Conservation (phyloP, 371 early-diverging fungal genomes). For the Apophysomyces ossiformis region DNA sequence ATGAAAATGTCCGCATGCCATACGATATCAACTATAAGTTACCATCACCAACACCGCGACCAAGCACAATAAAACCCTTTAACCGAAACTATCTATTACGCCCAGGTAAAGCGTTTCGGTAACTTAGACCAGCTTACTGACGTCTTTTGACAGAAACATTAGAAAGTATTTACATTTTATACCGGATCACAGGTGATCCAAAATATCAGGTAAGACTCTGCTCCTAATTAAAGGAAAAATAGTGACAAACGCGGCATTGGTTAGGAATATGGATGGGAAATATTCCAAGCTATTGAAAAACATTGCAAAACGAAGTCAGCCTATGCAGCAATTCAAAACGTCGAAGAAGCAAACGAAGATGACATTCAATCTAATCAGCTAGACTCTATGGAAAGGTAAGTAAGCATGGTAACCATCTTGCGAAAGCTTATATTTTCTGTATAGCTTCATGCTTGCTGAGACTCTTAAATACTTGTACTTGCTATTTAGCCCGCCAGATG, state of each 20-base stretch:
- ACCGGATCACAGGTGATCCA: constrained; percentile 73
- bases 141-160: constrained; percentile 62
- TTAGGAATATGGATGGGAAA: constrained; percentile 74
- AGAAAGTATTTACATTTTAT: constrained; percentile 78
- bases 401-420: neutral
- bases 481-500: constrained; percentile 66
- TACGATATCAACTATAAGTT: neutral
- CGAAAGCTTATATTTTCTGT: neutral
- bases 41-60: constrained; percentile 10
- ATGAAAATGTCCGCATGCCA: neutral
- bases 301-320: constrained; percentile 64
- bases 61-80: constrained; percentile 12
- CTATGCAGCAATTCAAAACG: constrained; percentile 66
- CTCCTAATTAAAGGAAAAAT: neutral
- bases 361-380: constrained; percentile 39
- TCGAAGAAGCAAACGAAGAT: constrained; percentile 38
- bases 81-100: constrained; percentile 26
- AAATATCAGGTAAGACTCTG: constrained; percentile 57
- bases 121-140: neutral
- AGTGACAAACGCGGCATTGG: neutral
- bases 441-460: constrained; percentile 84
- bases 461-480: constrained; percentile 90
- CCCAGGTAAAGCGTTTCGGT: constrained; percentile 26
- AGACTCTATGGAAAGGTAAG: constrained; percentile 55
- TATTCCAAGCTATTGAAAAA: constrained; percentile 71